phyloP scores from a whole-genome alignment of 2,329 filamentous ascomycete genomes.

The Bipolaris cookei region DNA sequence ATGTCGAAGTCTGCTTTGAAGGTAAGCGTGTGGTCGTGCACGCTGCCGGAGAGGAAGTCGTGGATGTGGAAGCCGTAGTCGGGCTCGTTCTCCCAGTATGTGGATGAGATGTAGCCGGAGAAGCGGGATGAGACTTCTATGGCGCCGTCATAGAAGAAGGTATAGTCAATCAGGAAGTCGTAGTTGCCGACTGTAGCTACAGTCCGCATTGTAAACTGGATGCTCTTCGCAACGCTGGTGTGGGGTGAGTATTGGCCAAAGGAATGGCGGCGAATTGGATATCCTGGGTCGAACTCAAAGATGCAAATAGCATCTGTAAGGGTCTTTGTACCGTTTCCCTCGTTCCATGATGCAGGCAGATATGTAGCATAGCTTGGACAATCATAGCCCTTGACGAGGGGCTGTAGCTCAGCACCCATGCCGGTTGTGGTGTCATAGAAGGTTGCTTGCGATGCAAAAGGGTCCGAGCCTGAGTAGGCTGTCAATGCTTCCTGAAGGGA shows the following conservation, averaged over 20 bases:
- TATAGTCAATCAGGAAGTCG: conserved; percentile 39
- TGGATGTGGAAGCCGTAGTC: conserved; percentile 52
- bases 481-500: conserved; percentile 62
- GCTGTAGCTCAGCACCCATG: conserved; percentile 53
- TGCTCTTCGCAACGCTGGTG: conserved; percentile 43
- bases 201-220: conserved; percentile 53
- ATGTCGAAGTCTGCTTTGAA: conserved; percentile 54
- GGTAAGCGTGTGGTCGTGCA: conserved; percentile 51
- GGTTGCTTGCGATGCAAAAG: conserved; percentile 53
- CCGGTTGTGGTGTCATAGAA: conserved; percentile 60
- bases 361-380: conserved; percentile 61
- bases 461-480: conserved; percentile 60
- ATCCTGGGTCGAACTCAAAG: conserved; percentile 36
- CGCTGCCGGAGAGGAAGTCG: conserved; percentile 43
- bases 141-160: conserved; percentile 37
- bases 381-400: conserved; percentile 59
- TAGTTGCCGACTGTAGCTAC: conserved; percentile 57
- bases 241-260: conserved; percentile 22
- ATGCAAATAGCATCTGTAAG: conserved; percentile 50
- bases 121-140: conserved; percentile 36
- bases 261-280: conserved; percentile 43
- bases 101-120: conserved; percentile 38
- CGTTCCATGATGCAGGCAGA: conserved; percentile 54
- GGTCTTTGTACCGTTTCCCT: conserved; percentile 50
- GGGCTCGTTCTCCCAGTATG: conserved; percentile 32